Percentiles rank a stretch among this genome's conserved stretches.
These are phyloP conservation scores for Arthonia radiata DNA, from an alignment of 495 filamentous ascomycete species.

Conservation along the genomic window DNA sequence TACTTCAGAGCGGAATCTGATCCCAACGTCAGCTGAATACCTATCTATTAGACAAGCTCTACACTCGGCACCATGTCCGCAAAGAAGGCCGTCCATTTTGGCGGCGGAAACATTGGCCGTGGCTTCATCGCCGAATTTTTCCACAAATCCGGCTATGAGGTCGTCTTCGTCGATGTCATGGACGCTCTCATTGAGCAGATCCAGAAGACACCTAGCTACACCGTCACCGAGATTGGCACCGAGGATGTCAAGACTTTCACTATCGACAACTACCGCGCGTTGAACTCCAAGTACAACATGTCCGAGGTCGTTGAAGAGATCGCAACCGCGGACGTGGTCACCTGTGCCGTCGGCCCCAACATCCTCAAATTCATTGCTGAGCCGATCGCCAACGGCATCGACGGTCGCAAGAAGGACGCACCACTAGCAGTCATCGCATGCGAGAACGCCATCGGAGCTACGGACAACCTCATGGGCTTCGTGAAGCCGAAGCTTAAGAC, in stretches of 20 bases:
- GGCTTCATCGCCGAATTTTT: slow-evolving; percentile 52
- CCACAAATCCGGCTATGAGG: slow-evolving; percentile 67
- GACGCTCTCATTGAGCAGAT: slow-evolving; percentile 51
- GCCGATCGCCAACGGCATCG: slow-evolving; percentile 75
- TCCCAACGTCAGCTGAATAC: no score
- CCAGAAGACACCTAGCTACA: slow-evolving; percentile 50
- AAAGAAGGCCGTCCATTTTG: slow-evolving; percentile 85
- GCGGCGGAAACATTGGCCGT: slow-evolving; percentile 67
- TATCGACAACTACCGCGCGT: slow-evolving; percentile 84
- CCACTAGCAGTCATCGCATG: slow-evolving; percentile 86
- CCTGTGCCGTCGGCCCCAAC: slow-evolving; percentile 87
- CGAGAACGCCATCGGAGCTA: slow-evolving; percentile 88
- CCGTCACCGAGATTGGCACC: slow-evolving; percentile 75
- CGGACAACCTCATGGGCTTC: slow-evolving; percentile 53
- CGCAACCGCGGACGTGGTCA: slow-evolving; percentile 64
- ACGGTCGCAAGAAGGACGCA: slow-evolving; percentile 35
- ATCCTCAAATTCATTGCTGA: slow-evolving; percentile 90
- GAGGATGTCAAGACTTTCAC: slow-evolving; percentile 58
- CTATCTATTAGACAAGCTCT: no score
- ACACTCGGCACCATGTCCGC: no score
- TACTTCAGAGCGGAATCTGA: no score
- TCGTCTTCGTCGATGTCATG: slow-evolving; percentile 87
- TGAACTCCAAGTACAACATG: slow-evolving; percentile 75
- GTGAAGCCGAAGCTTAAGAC: slow-evolving; percentile 43
- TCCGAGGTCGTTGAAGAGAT: slow-evolving; percentile 62